Base-by-base conservation (phyloP, 805 yeast species). In the Alloascoidea hylecoeti region DNA sequence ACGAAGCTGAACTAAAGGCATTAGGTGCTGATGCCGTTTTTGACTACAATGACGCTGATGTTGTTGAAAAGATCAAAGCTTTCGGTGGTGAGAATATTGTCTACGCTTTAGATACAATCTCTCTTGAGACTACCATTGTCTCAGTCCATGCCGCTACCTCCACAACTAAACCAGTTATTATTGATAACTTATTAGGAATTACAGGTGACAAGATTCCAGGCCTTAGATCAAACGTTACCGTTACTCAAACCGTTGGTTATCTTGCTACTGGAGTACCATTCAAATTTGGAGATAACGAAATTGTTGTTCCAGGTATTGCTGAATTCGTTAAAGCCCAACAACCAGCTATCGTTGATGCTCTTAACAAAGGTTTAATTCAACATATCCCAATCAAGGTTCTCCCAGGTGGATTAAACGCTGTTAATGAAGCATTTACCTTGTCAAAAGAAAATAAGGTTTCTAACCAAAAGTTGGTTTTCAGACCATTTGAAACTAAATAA, bases 11-110 rank as follows among this genome's bases (percentile, higher is more conserved):
- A 36, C 49, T 74, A 44, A 61, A 60, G 46, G 40, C 49, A 1
- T 46, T 66, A 18, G 80, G 79, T 44, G 78, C 77, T 17, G 68
- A 63, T 42, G 60, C 56, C 18, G 56, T 64, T n/a, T 59, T 70
- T 41, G 79, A 76, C 43, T 70, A 70, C 46, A 59, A 57, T 41
- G 70, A 65, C 40, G 39, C 50, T 0, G 63, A 66, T 42, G 66
- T 61, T 28, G 45, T 61, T 39, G 13, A 23, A 23, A 23, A 23
- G 9, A 23, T 23, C 30, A 23, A 23, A 23, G 30, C 9, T 9
- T 23, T 9, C 30, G 30, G 13, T 39, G 37, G 16, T 4, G 38
- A 39, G 12, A 15, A 17, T 0, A 13, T 39, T 5, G 16, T 37
- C 2, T 36, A 33, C n/a, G 42, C 38, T 15, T 33, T 39, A 18